phyloP scores from a whole-genome alignment of 768 basidiomycete species.

The Mycena epipterygia region DNA sequence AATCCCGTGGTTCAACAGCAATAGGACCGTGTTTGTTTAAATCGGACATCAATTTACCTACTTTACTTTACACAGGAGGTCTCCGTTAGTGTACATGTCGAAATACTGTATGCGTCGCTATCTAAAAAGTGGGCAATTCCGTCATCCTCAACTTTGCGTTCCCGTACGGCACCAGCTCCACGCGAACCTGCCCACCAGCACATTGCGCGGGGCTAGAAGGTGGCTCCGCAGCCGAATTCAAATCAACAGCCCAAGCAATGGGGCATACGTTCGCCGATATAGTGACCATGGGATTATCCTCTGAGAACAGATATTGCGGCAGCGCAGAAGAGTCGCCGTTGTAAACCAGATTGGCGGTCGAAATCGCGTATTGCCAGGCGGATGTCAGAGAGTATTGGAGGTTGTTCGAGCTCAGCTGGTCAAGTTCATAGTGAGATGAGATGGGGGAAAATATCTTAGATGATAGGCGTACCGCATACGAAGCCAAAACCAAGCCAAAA shows the following conservation, averaged over 20 bases:
- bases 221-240: constrained; percentile 21
- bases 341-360: constrained; percentile 20
- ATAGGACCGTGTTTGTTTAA: too few species aligned
- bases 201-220: constrained; percentile 29
- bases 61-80: too few species aligned
- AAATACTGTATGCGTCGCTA: too few species aligned
- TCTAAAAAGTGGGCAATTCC: constrained; percentile 27
- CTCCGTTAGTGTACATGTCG: too few species aligned
- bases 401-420: constrained; percentile 25
- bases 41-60: too few species aligned
- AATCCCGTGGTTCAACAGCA: too few species aligned
- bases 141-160: constrained; percentile 32
- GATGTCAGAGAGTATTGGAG: constrained; percentile 28
- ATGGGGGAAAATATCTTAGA: background rate
- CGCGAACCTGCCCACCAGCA: constrained; percentile 19
- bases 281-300: constrained; percentile 24
- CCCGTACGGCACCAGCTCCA: constrained; percentile 31
- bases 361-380: constrained; percentile 31
- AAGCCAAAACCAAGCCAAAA: background rate
- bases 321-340: constrained; percentile 26
- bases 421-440: background rate
- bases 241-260: constrained; percentile 13
- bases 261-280: constrained; percentile 32
- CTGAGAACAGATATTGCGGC: constrained; percentile 21
- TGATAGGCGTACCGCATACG: background rate